Base-by-base conservation (phyloP, 345 rosid species). In the Geranium rotundifolium region DNA sequence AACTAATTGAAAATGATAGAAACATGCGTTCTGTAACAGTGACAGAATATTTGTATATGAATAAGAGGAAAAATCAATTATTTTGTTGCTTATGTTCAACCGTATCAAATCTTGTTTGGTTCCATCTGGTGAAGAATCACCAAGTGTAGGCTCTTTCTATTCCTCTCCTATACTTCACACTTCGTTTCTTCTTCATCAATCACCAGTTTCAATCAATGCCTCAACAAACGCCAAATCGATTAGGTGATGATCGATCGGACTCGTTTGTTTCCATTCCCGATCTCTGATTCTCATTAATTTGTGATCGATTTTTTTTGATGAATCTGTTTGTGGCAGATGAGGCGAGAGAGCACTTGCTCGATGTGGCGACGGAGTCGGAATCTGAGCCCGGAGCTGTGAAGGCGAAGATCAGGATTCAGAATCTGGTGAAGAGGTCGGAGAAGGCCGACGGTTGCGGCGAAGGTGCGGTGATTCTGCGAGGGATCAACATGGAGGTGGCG, bases 401-500 rank as follows among this genome's bases (percentile, higher is more conserved):
- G 12, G 0, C 52, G 3, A 46, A 46, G 12, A 46, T 46, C 3
- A 46, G 15, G 52, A 14, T 46, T 7, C 52, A 46, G 16, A 46
- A 46, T 46, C 16, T 46, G 52, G 52, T 46, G 52, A 46, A 46
- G 52, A 46, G 16, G 10, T 46, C 52, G 52, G 52, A 46, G 12
- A 37, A 37, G 27, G 27, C 27, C 27, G 27, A 23, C 27, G 27
- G 27, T 23, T 23, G 27, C 46, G 46, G 46, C 46, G 46, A 37
- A 10, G 52, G 16, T 46, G 52, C 52, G 52, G 12, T 9, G 52
- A 85, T 89, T 12, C 71, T 92, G 56, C 76, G 49, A 34, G 87
- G 85, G 19, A 62, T 92, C 39, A 57, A 82, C 4, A 29, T 87
- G 61, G 84, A 82, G 31, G 70, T 89, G 54, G 90, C 89, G 0